Base-by-base conservation (phyloP, 2,329 filamentous ascomycete genomes). In the Pyrenophora seminiperda region DNA sequence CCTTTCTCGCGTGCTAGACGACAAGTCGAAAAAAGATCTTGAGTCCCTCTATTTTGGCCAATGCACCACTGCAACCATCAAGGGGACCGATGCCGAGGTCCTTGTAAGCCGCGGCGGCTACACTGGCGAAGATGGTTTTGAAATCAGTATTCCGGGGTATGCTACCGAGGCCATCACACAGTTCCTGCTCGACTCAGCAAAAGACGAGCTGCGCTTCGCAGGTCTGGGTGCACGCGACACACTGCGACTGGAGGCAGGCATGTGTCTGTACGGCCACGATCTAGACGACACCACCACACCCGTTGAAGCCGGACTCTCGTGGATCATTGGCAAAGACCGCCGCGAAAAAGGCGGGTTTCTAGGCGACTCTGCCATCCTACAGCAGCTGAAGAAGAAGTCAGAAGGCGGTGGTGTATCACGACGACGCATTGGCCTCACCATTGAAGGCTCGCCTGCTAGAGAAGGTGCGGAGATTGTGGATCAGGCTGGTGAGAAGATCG, bases 241-340 rank as follows among this genome's bases (percentile, higher is more conserved):
- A 54, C 84, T 99, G 52, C 87, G 94, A 38, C 85, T 99, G 22
- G 94, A 99, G 77, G 94, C 94, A 0, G 94, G 94, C 54, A 96
- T 99, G 93, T 99, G 94, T 75, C 82, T 99, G n/a, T 99, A 99
- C 76, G 94, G 94, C n/a, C 91, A 97, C 76, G 94, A 99, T 73
- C 83, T 99, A 30, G 86, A 95, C 71, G 93, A 96, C 50, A 78
- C 78, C 0, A 88, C 83, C 9, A 89, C 87, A 1, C 87, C 87
- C 1, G 84, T 88, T 4, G 83, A 85, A 68, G 87, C 82, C 1
- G 80, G 78, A 1, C 75, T 90, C 0, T 79, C 79, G 53, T 99
- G 94, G 93, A 83, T 97, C 67, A 86, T 99, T 53, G 87, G 89
- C 58, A 91, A 91, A 69, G 84, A 87, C 47, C 85, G 93, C 14